Base-by-base conservation (phyloP, 2,329 filamentous ascomycete genomes). In the Drechslerella dactyloides region DNA sequence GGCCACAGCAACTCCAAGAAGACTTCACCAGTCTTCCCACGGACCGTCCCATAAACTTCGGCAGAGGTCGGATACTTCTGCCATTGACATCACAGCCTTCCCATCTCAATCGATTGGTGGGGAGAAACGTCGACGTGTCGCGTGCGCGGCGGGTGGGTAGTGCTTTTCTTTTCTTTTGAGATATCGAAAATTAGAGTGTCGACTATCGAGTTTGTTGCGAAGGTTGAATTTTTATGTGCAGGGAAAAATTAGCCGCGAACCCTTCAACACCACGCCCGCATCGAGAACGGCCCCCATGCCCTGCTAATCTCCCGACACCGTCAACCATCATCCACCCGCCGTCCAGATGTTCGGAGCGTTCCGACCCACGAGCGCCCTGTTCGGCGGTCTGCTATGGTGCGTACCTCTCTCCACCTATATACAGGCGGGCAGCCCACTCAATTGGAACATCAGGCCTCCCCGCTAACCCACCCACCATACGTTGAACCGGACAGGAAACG, bases 381-480 rank as follows among this genome's bases (percentile, higher is more conserved):
- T 87, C 63, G 86, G 90, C 74, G 92, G 92, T 81, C 87, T 96
- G 61, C 84, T 96, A 76, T 96, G 92, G 89, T 91, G 84, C 52
- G 81, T 75, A 27, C 21, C 50, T 65, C 8, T 10, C 40, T 21
- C 11, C 33, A 30, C n/a, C n/a, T n/a, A n/a, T n/a, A n/a, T n/a
- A n/a, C n/a, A n/a, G n/a, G n/a, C n/a, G n/a, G n/a, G n/a, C n/a
- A n/a, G n/a, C n/a, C n/a, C n/a, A n/a, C n/a, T n/a, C n/a, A n/a
- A n/a, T n/a, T n/a, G n/a, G n/a, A n/a, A n/a, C n/a, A n/a, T n/a
- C n/a, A n/a, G n/a, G n/a, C n/a, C n/a, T 42, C 42, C 72, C 40
- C 60, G 56, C 65, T 73, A 53, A 75, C 63, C 35, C 53, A 52
- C 57, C 46, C n/a, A n/a, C n/a, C n/a, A n/a, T n/a, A n/a, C n/a